Base-by-base conservation (phyloP, 805 yeast species). In the Candida hispaniensis region DNA sequence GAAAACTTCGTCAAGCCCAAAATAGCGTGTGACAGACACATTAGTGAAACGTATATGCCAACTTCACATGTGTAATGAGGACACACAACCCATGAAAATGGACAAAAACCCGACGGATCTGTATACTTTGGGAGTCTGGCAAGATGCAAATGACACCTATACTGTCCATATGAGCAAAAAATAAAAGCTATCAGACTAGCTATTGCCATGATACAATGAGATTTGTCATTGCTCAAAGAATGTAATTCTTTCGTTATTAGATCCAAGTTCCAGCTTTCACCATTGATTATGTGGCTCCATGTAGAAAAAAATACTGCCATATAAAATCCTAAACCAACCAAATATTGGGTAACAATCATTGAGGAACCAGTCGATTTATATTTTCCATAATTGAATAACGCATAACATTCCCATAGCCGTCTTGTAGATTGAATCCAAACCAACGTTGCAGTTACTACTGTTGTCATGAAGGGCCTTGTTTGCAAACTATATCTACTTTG, bases 51-150 rank as follows among this genome's bases (percentile, higher is more conserved):
- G 13, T 32, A 32, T 5, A 32, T 17, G 14, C 16, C 14, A 16
- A 14, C 14, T 14, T 32, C 36, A 7, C 18, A 12, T 7, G 36
- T 23, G 22, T 32, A 32, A 13, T 32, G 36, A 6, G 36, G 36
- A 17, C 36, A 32, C 12, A 32, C 36, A 6, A 28, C 24, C 28
- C 23, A 17, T 14, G 7, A 12, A 9, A 32, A 32, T 5, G 36
- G 36, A 21, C 28, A 32, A 8, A 23, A 32, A n/a, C n/a, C n/a
- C 4, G 36, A 18, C 2, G 36, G 36, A 16, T 13, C 4, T 9
- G 36, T 23, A 11, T 32, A 32, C 28, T 32, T 32, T 13, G 24
- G 9, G 14, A 32, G 16, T 3, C 23, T 13, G 7, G 28, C 6
- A 5, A 32, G 28, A 17, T 32, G 36, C 8, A 32, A 21, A 23